Conservation (phyloP, 2,329 filamentous ascomycete genomes). For the Aspergillus sp. region DNA sequence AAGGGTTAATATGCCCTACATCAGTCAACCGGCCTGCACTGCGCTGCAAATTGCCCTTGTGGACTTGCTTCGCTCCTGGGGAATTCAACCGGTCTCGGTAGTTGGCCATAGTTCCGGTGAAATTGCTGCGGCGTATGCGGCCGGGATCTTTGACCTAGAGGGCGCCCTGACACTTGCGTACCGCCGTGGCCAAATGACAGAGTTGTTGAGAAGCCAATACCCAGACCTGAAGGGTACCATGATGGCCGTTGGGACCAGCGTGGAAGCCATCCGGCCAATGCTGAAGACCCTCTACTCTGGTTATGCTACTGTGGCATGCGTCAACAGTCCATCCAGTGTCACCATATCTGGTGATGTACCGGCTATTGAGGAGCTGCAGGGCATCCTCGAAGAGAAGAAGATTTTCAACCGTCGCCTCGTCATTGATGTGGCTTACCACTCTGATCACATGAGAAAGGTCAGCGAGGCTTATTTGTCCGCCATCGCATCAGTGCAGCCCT, state of each 20-base stretch:
- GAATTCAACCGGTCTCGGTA: conserved; percentile 20
- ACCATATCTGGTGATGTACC: background rate
- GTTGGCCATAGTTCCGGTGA: background rate
- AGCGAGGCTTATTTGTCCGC: background rate
- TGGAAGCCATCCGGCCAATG: background rate
- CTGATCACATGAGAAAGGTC: background rate
- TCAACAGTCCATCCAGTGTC: background rate
- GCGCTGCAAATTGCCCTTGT: background rate
- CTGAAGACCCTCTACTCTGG: background rate
- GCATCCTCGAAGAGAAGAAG: background rate
- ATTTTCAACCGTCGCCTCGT: background rate
- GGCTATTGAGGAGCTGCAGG: background rate
- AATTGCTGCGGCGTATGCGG: conserved; percentile 1
- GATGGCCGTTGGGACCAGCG: background rate
- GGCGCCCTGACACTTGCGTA: background rate
- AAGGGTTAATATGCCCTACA: conserved; percentile 28
- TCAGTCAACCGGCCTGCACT: conserved; percentile 22
- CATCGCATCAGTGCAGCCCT: background rate
- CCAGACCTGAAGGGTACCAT: background rate
- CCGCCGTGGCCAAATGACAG: background rate
- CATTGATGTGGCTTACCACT: background rate
- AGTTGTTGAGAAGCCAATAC: background rate
- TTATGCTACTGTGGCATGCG: background rate
- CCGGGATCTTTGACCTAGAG: background rate
- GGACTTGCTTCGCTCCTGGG: background rate